Evolutionary conservation across 176 grass and related monocot species (phyloP).

Genomic region (Carex parvula): DNA sequence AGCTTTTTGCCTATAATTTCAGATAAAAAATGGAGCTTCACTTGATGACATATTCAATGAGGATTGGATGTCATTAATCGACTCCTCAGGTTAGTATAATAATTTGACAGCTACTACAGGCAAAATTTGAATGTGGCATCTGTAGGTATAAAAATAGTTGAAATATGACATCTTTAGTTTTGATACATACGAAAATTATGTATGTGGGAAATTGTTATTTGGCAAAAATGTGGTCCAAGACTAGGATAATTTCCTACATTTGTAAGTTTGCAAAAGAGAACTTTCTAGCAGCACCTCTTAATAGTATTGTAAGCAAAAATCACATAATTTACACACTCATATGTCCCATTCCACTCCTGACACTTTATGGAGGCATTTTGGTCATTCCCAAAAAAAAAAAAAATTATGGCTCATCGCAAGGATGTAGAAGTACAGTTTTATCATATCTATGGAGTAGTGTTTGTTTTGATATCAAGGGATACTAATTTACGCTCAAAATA

Average conservation of each 20-base stretch:
- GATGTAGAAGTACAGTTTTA: not conserved
- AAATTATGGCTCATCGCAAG: not conserved
- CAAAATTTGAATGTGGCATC: slow-evolving; percentile 20
- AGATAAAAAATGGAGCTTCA: slow-evolving; percentile 58
- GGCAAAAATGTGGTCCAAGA: not conserved
- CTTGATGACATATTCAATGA: slow-evolving; percentile 69
- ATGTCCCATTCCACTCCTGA: not conserved
- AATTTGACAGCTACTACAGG: slow-evolving; percentile 27
- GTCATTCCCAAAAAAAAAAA: not conserved
- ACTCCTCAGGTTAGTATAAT: slow-evolving; percentile 17
- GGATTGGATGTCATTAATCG: slow-evolving; percentile 24
- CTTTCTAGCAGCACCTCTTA: not conserved
- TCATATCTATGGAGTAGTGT: not conserved
- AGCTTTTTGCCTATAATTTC: slow-evolving; percentile 31
- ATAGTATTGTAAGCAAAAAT: not conserved
- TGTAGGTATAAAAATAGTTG: slow-evolving; percentile 6
- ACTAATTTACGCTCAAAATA: not conserved
- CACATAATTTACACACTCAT: not conserved
- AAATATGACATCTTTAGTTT: not conserved
- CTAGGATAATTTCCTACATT: not conserved
- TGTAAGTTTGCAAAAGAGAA: slow-evolving; percentile 4
- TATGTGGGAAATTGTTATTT: slow-evolving; percentile 20
- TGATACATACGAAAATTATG: slow-evolving; percentile 23
- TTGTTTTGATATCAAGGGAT: not conserved
- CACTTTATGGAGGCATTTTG: not conserved